A percentile compares a stretch with the other conserved stretches of the same genome.
These are phyloP conservation scores for Cavenderia fasciculata DNA, from an alignment of 78 protist species.

Conservation along the genomic window DNA sequence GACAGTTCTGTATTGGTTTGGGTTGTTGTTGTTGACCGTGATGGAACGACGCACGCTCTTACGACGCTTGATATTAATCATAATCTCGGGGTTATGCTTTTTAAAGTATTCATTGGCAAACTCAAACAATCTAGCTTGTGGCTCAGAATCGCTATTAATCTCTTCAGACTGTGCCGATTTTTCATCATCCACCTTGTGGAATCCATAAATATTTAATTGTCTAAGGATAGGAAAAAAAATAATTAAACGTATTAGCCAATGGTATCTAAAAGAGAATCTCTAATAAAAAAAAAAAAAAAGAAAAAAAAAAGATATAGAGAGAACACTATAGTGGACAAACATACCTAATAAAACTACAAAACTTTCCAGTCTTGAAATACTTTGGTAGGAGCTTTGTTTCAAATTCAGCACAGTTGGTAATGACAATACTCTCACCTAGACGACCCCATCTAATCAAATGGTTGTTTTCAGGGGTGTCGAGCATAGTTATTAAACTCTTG, in stretches of 20 bases:
- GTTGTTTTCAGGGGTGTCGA: slow-evolving; percentile 55
- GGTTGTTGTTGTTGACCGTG: slow-evolving; percentile 60
- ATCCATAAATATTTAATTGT: slow-evolving; percentile 66
- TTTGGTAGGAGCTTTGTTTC: slow-evolving; percentile 69
- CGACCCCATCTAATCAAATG: slow-evolving; percentile 71
- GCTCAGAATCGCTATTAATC: slow-evolving; percentile 33
- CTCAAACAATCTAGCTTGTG: slow-evolving; percentile 77
- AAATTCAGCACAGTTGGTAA: slow-evolving; percentile 73
- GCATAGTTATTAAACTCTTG: slow-evolving; percentile 59
- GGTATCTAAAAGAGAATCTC: neutral
- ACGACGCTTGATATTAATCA: slow-evolving; percentile 63
- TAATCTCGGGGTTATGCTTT: slow-evolving; percentile 33
- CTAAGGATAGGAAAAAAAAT: neutral
- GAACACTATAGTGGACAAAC: neutral
- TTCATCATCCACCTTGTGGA: slow-evolving; percentile 77
- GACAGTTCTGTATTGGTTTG: slow-evolving; percentile 56
- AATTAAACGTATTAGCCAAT: neutral
- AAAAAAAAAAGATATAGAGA: neutral
- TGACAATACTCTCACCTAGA: slow-evolving; percentile 50
- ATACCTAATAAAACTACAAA: slow-evolving; percentile 77
- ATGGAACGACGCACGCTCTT: slow-evolving; percentile 66
- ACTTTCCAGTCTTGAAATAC: slow-evolving; percentile 72
- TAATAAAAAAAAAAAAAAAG: neutral
- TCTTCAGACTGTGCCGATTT: slow-evolving; percentile 21
- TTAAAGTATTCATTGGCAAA: slow-evolving; percentile 64